Base-by-base conservation (phyloP, 2,329 filamentous ascomycete genomes). In the Clonostachys chloroleuca region DNA sequence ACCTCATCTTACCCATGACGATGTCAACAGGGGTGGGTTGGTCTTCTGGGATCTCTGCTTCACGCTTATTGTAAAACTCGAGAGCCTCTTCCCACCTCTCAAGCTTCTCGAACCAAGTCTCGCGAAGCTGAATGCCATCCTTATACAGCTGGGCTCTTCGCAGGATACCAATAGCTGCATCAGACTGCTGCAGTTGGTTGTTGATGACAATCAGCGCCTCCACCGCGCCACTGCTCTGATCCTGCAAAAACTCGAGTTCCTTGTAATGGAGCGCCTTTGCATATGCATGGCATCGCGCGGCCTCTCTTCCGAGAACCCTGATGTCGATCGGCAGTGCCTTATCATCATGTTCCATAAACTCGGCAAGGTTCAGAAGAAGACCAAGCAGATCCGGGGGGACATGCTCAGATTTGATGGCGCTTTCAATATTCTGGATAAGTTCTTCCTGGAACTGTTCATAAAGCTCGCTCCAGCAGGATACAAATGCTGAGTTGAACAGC, bases 311-410 rank as follows among this genome's bases (percentile, higher is more conserved):
- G 12, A 99, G 78, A 10, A 94, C 91, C 43, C 94, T 80, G 53
- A 99, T 96, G 61, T 99, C 95, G 52, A 99, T 99, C 2, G 94
- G 94, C 45, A 99, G 73, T 13, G 95, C 92, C 66, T 99, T 99
- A 65, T 99, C 94, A 58, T 99, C 95, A 60, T 99, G 94, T 63
- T 99, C 94, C 94, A 99, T 99, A 65, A 99, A 99, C 63, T 99
- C 94, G 18, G 94, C 94, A 44, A 99, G 78, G 60, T 99, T 99
- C 43, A 99, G 81, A 30, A 99, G 75, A 44, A 96, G 86, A 51
- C 96, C 92, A 9, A 99, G 75, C 54, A 99, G 86, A 65, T 99
- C 95, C 0, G 95, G 94, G 0, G 94, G 92, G 12, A 99, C 95
- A 56, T 96, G 92, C 45, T 92, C 87, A 5, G 92, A 97, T 47